Base-by-base conservation (phyloP, 768 basidiomycete genomes). In the Tricholoma saponaceum region DNA sequence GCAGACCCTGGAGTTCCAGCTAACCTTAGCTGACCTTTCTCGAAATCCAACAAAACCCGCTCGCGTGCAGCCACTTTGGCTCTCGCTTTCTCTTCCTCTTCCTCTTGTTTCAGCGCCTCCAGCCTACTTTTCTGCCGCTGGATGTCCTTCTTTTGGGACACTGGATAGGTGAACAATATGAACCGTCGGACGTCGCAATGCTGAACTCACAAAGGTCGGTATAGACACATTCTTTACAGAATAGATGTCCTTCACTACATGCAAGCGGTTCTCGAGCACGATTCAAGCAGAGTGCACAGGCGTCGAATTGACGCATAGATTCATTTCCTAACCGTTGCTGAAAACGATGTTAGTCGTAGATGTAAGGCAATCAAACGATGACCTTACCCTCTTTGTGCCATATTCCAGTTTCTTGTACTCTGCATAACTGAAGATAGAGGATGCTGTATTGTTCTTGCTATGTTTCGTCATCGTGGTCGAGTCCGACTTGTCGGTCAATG, bases 171-270 rank as follows among this genome's bases (percentile, higher is more conserved):
- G 51, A 65, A 47, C 46, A 47, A 37, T 18, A 26, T 51, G 33
- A 18, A 25, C 14, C 9, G 13, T n/a, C 16, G 39, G 10, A 26
- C 7, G 41, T 33, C 1, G 8, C 12, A 26, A 6, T 28, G 47
- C 22, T 10, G 20, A 54, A 75, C 87, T 69, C 74, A 91, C 90
- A 70, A 26, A 96, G 83, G 67, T 95, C 92, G 1, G 88, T 84
- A 58, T 95, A 85, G 23, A 89, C 88, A 65, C 97, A 98, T 74
- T 98, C 96, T 68, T 90, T 92, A 80, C 97, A 99, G 70, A 94
- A 98, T 22, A 98, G 63, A 72, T 98, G 97, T 0, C 97, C 97
- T 52, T 90, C 82, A 26, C 76, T 70, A 66, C 97, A 98, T 10
- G 87, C 83, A 32, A 95, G 76, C 0, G 96, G 93, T 52, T 94